A percentile compares a stretch with the other conserved stretches of the same genome.
phyloP scores from a whole-genome alignment of 2,329 filamentous ascomycete species.

The Monosporascus sp. region DNA sequence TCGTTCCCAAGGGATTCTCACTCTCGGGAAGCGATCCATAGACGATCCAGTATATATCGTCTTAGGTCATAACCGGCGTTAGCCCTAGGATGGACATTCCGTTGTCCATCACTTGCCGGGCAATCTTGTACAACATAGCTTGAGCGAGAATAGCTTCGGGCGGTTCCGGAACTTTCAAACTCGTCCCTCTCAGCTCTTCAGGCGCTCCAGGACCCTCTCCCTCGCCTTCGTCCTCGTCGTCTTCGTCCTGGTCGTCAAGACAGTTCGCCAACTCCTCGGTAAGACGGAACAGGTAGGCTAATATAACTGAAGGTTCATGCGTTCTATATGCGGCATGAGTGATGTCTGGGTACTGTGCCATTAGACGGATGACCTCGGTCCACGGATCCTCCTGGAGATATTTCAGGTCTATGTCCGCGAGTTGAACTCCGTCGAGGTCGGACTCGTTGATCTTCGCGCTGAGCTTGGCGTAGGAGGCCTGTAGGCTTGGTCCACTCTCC shows the following conservation, averaged over 20 bases:
- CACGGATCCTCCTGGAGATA: slow-evolving; percentile 11
- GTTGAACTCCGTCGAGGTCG: slow-evolving; percentile 47
- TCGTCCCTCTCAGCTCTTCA: neutral
- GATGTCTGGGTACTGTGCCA: slow-evolving; percentile 61
- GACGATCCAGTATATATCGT: no score
- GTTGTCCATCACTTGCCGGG: slow-evolving; percentile 11
- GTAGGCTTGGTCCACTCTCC: slow-evolving; percentile 79
- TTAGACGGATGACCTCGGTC: slow-evolving; percentile 50
- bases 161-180: slow-evolving; percentile 1
- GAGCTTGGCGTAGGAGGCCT: slow-evolving; percentile 75
- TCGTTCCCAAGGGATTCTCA: no score
- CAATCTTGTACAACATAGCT: slow-evolving; percentile 10
- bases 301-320: slow-evolving; percentile 57
- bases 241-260: slow-evolving; percentile 9
- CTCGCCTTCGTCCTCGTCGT: slow-evolving; percentile 3
- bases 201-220: neutral
- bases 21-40: no score
- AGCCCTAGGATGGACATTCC: slow-evolving; percentile 12
- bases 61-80: slow-evolving; percentile 1
- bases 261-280: slow-evolving; percentile 9
- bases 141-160: slow-evolving; percentile 12
- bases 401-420: slow-evolving; percentile 46
- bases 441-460: slow-evolving; percentile 58
- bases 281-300: slow-evolving; percentile 47
- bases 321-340: slow-evolving; percentile 58